Evolutionary conservation across 2,329 filamentous ascomycete species (phyloP), one percentile per base, ranked within the genome.

Genomic region (Emergomyces pasteurianus): DNA sequence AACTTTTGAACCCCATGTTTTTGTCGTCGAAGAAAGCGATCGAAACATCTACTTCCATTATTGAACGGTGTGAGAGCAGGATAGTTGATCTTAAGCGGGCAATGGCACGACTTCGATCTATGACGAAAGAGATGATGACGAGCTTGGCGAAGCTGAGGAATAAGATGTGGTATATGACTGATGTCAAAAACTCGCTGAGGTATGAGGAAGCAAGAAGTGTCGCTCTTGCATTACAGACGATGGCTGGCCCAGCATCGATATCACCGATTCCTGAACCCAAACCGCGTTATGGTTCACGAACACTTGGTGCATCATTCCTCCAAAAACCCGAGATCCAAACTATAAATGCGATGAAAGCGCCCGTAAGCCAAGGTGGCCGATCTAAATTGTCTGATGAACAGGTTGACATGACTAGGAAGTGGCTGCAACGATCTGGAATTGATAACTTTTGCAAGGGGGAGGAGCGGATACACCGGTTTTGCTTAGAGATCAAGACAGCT

Each of bases 91-190:
- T 95, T 23, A 90, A 90, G 69, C 88, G 90, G 66, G 90, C 87
- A 28, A 86, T 92, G 68, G 88, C 90, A 68, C 83, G 88, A 2
- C 86, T 91, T 55, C 89, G 92, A 67, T 82, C 81, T 2, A 81
- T 85, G 14, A 86, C 92, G 42, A 87, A 90, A 47, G 80, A 84
- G 5, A 89, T 90, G 83, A 88, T 90, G 80, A 80, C 81, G 62
- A 84, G 84, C 5, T 80, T 94, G 43, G 84, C 86, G 61, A 86
- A 87, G 26, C 80, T 96, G 46, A 85, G 94, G 49, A 89, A 96
- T 72, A 97, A 97, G 79, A 96, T 97, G 89, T 99, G 94, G 94
- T 99, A 95, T 72, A 89, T 94, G 63, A 92, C 89, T 1, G 91
- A 96, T 72, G 92, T 97, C 34, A 87, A 90, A 64, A 92, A 92